Evolutionary conservation across 371 early-diverging fungal species (phyloP).

Genomic region (Saksenaea vasiformis): DNA sequence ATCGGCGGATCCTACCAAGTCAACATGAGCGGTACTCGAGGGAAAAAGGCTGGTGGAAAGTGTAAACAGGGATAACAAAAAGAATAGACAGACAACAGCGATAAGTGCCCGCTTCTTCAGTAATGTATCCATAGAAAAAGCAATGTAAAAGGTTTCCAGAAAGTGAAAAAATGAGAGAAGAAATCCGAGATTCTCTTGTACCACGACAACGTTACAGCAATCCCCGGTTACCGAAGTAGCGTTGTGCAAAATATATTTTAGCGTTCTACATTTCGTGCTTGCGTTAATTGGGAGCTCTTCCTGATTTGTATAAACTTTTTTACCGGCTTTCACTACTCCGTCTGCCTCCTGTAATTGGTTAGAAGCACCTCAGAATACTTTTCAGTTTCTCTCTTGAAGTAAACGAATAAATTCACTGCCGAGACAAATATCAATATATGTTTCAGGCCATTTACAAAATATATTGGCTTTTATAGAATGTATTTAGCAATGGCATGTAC

Average conservation of each 20-base stretch:
- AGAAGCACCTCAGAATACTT: too few relatives aligned
- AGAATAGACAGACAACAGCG: conserved; percentile 8
- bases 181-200: not conserved
- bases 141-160: not conserved
- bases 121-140: conserved; percentile 6
- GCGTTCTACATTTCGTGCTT: not conserved
- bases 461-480: too few relatives aligned
- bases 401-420: too few relatives aligned
- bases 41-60: conserved; percentile 16
- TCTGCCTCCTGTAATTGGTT: too few relatives aligned
- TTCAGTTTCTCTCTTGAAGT: too few relatives aligned
- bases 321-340: too few relatives aligned
- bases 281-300: too few relatives aligned
- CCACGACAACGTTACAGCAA: not conserved
- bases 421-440: too few relatives aligned
- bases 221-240: not conserved
- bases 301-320: too few relatives aligned
- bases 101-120: conserved; percentile 13
- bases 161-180: conserved; percentile 3
- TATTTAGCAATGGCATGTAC: too few relatives aligned
- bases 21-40: not conserved
- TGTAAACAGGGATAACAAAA: conserved; percentile 13
- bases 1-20: not conserved
- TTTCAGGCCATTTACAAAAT: too few relatives aligned
- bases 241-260: not conserved